Evolutionary conservation across 2,329 filamentous ascomycete species (phyloP).

Genomic region (Scedosporium dehoogii): DNA sequence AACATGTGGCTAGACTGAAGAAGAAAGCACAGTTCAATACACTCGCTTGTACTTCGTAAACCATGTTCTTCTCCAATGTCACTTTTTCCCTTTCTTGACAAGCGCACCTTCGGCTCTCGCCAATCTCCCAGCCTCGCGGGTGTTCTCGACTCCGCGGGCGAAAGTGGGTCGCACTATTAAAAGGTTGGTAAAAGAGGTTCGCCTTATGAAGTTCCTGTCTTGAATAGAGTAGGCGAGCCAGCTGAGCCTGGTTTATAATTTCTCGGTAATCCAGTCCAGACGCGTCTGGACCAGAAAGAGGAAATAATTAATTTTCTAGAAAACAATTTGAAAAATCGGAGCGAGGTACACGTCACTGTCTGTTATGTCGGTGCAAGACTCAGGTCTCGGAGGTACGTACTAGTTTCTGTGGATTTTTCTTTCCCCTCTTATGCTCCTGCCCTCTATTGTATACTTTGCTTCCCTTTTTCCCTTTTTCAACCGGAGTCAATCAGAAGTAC

Average conservation of each 20-base stretch:
- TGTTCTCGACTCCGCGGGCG: not conserved
- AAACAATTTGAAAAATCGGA: not conserved
- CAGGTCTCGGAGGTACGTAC: too few relatives aligned
- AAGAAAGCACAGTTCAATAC: too few relatives aligned
- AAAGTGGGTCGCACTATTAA: not conserved
- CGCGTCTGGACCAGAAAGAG: not conserved
- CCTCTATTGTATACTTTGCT: too few relatives aligned
- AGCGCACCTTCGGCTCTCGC: not conserved
- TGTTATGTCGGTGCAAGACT: too few relatives aligned
- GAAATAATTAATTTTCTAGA: not conserved
- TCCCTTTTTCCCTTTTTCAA: too few relatives aligned
- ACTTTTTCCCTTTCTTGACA: too few relatives aligned
- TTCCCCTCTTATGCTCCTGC: too few relatives aligned
- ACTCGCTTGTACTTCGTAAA: not conserved
- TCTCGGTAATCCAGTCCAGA: not conserved
- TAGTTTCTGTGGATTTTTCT: too few relatives aligned
- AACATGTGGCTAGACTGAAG: too few relatives aligned
- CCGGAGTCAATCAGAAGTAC: not conserved
- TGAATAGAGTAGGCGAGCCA: not conserved
- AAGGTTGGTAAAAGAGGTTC: too few relatives aligned
- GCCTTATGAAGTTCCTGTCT: not conserved
- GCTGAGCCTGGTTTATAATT: not conserved
- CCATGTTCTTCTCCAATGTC: too few relatives aligned
- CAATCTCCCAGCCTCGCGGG: not conserved
- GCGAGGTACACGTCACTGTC: not conserved